A percentile compares a stretch with the other conserved stretches of the same genome.
phyloP scores from a whole-genome alignment of 768 basidiomycete species.

The Leccinellum rugosiceps region DNA sequence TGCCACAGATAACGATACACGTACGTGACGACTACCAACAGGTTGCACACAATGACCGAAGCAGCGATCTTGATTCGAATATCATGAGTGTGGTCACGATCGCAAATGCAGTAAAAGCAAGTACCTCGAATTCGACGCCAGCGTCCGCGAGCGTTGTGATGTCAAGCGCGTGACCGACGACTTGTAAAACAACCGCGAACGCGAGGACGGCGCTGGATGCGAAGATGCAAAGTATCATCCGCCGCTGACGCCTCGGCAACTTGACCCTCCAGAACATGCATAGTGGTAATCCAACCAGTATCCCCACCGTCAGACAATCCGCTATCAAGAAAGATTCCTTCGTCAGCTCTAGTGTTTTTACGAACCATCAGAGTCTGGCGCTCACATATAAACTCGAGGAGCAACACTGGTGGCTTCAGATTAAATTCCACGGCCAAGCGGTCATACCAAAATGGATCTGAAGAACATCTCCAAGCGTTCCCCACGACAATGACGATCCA shows the following conservation, averaged over 20 bases:
- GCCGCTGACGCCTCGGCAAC: constrained; percentile 8
- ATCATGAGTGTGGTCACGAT: too few relatives aligned
- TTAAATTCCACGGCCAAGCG: not conserved
- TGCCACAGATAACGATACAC: constrained; percentile 5
- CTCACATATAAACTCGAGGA: constrained; percentile 10
- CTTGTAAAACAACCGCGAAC: constrained; percentile 9
- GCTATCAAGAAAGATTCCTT: not conserved
- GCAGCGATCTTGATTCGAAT: not conserved
- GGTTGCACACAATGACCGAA: constrained; percentile 15
- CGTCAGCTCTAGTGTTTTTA: not conserved
- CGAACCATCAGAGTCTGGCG: too few relatives aligned
- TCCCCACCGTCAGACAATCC: constrained; percentile 1
- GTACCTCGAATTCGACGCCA: constrained; percentile 8
- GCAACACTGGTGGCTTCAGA: not conserved
- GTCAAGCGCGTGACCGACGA: not conserved
- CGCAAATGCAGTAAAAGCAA: not conserved
- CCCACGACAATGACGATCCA: not conserved
- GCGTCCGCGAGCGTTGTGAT: not conserved
- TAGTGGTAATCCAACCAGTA: constrained; percentile 15
- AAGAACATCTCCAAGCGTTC: constrained; percentile 7
- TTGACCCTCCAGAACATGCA: constrained; percentile 17
- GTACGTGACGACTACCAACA: constrained; percentile 17
- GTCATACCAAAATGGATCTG: constrained; percentile 3
- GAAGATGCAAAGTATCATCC: constrained; percentile 19
- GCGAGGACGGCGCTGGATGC: constrained; percentile 14